A percentile compares a stretch with the other conserved stretches of the same genome.
Conservation (phyloP, 139 green algal species). For the Chara braunii region DNA sequence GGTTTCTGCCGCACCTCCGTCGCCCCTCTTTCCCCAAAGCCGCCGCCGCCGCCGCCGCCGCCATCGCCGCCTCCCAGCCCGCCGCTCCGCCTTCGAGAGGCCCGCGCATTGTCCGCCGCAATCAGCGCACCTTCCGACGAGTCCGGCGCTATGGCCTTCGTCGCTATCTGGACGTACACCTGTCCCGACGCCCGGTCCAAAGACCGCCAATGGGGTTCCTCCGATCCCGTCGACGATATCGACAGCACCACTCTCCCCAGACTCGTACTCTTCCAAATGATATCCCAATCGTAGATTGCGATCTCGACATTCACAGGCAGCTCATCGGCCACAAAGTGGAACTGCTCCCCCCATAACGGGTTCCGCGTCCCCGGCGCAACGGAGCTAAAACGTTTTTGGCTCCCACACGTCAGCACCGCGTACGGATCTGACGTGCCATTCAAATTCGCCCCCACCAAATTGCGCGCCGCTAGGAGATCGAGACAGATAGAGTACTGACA, state of each 20-base stretch:
- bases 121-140: too few species aligned
- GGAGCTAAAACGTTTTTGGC: constrained; percentile 21
- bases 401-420: constrained; percentile 3
- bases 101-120: too few species aligned
- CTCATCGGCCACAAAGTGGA: constrained; percentile 4
- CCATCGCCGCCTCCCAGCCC: too few species aligned
- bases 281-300: constrained; percentile 26
- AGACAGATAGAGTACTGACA: too few species aligned
- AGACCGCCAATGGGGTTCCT: background rate
- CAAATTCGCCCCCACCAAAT: constrained; percentile 15
- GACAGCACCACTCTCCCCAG: background rate
- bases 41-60: too few species aligned
- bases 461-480: constrained; percentile 1
- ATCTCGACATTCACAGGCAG: constrained; percentile 7
- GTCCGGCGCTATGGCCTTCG: too few species aligned
- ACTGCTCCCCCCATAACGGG: constrained; percentile 22
- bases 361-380: constrained; percentile 14
- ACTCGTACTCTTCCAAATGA: constrained; percentile 20
- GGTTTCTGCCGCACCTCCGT: constrained; percentile 20
- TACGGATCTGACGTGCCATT: constrained; percentile 26
- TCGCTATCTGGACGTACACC: constrained; percentile 5
- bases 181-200: constrained; percentile 11
- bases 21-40: background rate
- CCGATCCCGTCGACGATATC: background rate
- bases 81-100: too few species aligned